Evolutionary conservation across 257 asterid species (phyloP).

Genomic region (Solanum sejunctum): DNA sequence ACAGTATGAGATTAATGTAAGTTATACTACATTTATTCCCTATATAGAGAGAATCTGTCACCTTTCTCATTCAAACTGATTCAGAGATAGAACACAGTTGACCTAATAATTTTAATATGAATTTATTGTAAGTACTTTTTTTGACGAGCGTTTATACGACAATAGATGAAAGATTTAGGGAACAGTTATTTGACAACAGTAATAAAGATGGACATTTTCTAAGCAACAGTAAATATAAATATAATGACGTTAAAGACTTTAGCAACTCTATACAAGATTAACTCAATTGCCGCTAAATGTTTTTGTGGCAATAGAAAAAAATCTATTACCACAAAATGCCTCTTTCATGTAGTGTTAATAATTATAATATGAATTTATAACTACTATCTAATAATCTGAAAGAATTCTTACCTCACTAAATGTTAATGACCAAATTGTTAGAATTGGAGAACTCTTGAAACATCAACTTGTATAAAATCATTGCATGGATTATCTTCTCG

Average conservation of each 20-base stretch:
- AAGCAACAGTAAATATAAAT: too few relatives aligned
- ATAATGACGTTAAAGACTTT: too few relatives aligned
- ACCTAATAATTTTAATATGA: not conserved
- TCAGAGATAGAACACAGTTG: not conserved
- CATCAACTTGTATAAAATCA: not conserved
- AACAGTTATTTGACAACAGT: too few relatives aligned
- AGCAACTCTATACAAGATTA: too few relatives aligned
- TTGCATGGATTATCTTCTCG: not conserved
- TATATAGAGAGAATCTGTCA: not conserved
- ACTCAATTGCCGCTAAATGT: too few relatives aligned
- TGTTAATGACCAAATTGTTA: not conserved
- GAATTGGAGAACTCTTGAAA: not conserved
- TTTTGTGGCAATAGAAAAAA: too few relatives aligned
- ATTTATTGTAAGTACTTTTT: not conserved
- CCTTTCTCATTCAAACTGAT: not conserved
- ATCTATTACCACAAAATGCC: too few relatives aligned
- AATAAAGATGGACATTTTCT: too few relatives aligned
- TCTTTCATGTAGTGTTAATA: not conserved
- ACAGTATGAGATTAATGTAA: not conserved
- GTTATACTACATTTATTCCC: not conserved
- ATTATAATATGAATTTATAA: not conserved
- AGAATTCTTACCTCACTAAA: not conserved
- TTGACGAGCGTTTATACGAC: not conserved
- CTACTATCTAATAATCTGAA: not conserved
- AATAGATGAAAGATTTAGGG: too few relatives aligned